Percentiles rank a stretch among this genome's conserved stretches.
Conservation (phyloP, 2,329 filamentous ascomycete species). For the Paracorniculantispora psalliotae region DNA sequence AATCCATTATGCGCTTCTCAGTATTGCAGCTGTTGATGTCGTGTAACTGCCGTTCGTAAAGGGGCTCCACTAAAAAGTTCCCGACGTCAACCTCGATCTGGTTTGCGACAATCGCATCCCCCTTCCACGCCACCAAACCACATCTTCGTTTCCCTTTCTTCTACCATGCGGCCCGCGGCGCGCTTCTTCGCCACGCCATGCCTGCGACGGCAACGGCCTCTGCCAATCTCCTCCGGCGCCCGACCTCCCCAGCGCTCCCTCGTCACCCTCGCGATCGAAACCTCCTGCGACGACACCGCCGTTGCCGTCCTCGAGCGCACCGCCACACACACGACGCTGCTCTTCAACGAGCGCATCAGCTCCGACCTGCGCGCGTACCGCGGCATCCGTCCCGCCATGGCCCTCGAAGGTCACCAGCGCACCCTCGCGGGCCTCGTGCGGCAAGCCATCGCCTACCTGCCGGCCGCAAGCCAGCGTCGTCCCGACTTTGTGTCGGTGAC, state of each 20-base stretch:
- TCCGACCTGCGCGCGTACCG: slow-evolving; percentile 69
- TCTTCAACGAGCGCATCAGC: slow-evolving; percentile 77
- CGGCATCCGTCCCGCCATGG: slow-evolving; percentile 75
- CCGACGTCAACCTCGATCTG: background rate
- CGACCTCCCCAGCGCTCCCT: slow-evolving; percentile 28
- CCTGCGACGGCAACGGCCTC: background rate
- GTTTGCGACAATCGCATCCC: background rate
- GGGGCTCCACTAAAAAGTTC: slow-evolving; percentile 9
- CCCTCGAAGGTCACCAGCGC: slow-evolving; percentile 70
- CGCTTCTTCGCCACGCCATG: background rate
- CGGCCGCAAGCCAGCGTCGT: slow-evolving; percentile 12
- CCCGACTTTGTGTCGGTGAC: slow-evolving; percentile 89
- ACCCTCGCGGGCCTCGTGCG: slow-evolving; percentile 64
- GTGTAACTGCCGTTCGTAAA: background rate
- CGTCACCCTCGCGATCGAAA: slow-evolving; percentile 69
- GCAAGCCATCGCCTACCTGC: slow-evolving; percentile 55
- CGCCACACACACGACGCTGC: slow-evolving; percentile 48
- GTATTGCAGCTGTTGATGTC: background rate
- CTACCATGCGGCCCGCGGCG: background rate
- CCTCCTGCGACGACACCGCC: slow-evolving; percentile 88
- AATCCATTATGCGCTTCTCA: background rate
- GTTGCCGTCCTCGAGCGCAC: slow-evolving; percentile 71
- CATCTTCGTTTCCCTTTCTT: no score
- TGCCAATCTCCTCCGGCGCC: background rate
- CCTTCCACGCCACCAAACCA: background rate